These are phyloP conservation scores for Metschnikowia arizonensis DNA, from an alignment of 805 yeast species.

Conservation along the genomic window DNA sequence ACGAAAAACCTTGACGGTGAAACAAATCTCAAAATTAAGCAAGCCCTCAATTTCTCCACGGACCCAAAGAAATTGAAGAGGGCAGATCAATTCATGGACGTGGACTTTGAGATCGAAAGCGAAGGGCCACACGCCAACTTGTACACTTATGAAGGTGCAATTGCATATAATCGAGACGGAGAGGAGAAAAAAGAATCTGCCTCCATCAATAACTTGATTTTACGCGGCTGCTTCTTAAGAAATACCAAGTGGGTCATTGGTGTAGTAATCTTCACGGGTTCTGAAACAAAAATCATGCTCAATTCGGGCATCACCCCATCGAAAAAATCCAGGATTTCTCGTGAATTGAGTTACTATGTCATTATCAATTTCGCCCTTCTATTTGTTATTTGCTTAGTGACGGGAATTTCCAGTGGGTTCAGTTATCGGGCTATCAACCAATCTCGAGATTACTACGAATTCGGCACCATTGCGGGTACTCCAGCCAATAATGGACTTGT, in stretches of 20 bases:
- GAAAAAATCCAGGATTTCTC: conserved; percentile 67
- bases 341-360: conserved; percentile 69
- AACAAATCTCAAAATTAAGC: conserved; percentile 64
- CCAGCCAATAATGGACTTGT: conserved; percentile 65
- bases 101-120: conserved; percentile 67
- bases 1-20: conserved; percentile 85
- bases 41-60: conserved; percentile 61
- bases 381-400: conserved; percentile 62
- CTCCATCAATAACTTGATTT: conserved; percentile 61
- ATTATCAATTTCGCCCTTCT: conserved; percentile 59
- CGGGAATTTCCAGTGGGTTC: conserved; percentile 69
- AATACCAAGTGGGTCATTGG: conserved; percentile 85
- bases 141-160: conserved; percentile 71
- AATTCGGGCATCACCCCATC: conserved; percentile 79
- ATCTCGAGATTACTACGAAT: conserved; percentile 66
- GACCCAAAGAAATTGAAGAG: conserved; percentile 38
- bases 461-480: conserved; percentile 61
- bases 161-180: conserved; percentile 26
- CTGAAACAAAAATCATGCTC: conserved; percentile 75
- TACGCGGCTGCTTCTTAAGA: conserved; percentile 75
- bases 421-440: conserved; percentile 45
- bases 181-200: conserved; percentile 53
- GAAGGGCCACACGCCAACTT: conserved; percentile 82
- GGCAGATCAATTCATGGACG: conserved; percentile 35
- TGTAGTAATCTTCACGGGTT: conserved; percentile 70